Conservation (phyloP, 768 basidiomycete genomes). For the Pisolithus sp. region DNA sequence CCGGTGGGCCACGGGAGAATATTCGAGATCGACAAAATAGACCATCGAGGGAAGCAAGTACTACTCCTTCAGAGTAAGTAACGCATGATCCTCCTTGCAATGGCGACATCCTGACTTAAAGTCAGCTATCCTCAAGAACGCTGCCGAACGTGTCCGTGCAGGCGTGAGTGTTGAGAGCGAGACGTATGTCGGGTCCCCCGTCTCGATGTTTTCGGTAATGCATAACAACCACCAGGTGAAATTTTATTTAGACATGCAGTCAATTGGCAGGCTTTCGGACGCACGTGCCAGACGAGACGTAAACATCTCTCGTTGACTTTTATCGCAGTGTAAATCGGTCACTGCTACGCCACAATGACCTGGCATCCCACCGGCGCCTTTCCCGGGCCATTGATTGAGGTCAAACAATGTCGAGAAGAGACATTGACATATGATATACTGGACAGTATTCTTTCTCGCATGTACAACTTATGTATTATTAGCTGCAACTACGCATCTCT, state of each 20-base stretch:
- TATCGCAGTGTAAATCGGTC: constrained; percentile 26
- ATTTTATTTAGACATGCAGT: background rate
- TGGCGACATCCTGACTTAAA: constrained; percentile 7
- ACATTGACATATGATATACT: background rate
- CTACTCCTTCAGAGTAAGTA: constrained; percentile 35
- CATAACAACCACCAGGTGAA: constrained; percentile 39
- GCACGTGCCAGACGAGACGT: constrained; percentile 8
- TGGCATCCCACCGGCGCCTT: constrained; percentile 29
- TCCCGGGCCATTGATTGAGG: constrained; percentile 28
- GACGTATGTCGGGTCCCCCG: constrained; percentile 34
- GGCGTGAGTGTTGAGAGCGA: constrained; percentile 30
- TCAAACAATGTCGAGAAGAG: constrained; percentile 8
- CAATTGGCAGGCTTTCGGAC: constrained; percentile 2
- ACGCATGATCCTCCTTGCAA: background rate
- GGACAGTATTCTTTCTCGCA: background rate
- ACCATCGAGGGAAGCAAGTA: constrained; percentile 30
- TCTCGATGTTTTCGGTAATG: constrained; percentile 48
- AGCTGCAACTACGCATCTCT: background rate
- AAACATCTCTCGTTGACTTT: constrained; percentile 28
- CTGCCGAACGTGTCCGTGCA: constrained; percentile 31
- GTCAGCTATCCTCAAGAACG: constrained; percentile 42
- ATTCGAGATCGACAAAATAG: constrained; percentile 25
- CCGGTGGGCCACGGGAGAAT: constrained; percentile 14
- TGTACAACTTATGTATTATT: background rate
- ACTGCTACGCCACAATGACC: constrained; percentile 24